These are phyloP conservation scores for Thielaviopsis punctulata DNA, from an alignment of 2,329 filamentous ascomycete genomes.

Conservation along the genomic window DNA sequence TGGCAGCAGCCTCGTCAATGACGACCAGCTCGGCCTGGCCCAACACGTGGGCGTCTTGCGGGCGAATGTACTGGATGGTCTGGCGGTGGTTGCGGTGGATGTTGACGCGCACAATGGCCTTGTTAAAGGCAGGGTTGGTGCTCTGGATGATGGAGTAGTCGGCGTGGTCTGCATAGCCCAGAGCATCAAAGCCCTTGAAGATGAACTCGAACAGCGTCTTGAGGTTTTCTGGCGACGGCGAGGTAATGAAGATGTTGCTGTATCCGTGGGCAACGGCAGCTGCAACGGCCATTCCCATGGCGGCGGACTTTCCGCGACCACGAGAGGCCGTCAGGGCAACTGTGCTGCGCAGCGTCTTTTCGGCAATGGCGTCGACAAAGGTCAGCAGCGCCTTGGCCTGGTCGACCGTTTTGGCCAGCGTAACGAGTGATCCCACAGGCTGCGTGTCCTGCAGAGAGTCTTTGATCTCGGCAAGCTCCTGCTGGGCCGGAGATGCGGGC, in stretches of 20 bases:
- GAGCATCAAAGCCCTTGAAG: conserved; percentile 92
- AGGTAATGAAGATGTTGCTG: conserved; percentile 98
- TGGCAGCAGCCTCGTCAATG: conserved; percentile 94
- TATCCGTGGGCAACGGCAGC: conserved; percentile 92
- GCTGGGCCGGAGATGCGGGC: conserved; percentile 50
- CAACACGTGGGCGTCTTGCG: conserved; percentile 85
- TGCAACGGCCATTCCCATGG: conserved; percentile 82
- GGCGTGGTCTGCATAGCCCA: conserved; percentile 84
- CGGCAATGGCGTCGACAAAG: conserved; percentile 88
- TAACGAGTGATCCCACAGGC: conserved; percentile 69
- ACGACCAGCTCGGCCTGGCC: conserved; percentile 91
- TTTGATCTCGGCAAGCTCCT: conserved; percentile 74
- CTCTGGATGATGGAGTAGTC: conserved; percentile 98
- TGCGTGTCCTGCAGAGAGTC: conserved; percentile 72
- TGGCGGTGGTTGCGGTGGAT: conserved; percentile 88
- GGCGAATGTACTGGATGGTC: conserved; percentile 96
- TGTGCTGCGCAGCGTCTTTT: conserved; percentile 87
- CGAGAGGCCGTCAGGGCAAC: conserved; percentile 84
- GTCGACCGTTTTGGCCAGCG: conserved; percentile 76
- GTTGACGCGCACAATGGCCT: conserved; percentile 93
- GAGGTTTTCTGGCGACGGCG: conserved; percentile 90
- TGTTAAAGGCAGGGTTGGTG: conserved; percentile 97
- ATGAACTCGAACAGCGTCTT: conserved; percentile 98
- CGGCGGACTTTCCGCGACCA: conserved; percentile 93
- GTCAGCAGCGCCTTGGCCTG: conserved; percentile 94